These are phyloP conservation scores for Calendula officinalis DNA, from an alignment of 129 eudicot species.

Conservation along the genomic window DNA sequence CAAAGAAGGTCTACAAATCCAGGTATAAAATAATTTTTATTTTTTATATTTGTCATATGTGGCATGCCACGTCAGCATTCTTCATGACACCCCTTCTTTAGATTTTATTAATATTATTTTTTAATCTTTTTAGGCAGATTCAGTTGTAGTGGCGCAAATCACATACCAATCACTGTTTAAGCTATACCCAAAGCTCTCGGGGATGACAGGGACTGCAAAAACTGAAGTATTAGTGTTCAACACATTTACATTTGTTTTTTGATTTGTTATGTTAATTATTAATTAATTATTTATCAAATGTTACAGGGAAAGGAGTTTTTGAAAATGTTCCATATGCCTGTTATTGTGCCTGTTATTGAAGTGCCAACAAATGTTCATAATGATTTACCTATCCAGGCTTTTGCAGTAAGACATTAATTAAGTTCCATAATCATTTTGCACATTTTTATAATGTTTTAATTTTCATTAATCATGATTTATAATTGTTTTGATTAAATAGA, in stretches of 20 bases:
- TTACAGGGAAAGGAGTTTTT: constrained; percentile 90
- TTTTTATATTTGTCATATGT: constrained; percentile 3
- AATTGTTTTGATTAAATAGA: constrained; percentile 41
- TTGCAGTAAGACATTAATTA: constrained; percentile 83
- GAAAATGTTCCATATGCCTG: constrained; percentile 94
- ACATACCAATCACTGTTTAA: constrained; percentile 94
- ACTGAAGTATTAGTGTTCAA: too few species aligned
- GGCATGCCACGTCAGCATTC: neutral
- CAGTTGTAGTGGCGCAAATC: constrained; percentile 93
- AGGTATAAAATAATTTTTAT: constrained; percentile 51
- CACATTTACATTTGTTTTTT: too few species aligned
- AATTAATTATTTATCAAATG: constrained; percentile 4
- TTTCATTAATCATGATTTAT: constrained; percentile 13
- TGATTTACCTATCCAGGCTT: constrained; percentile 91
- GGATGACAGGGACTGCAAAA: constrained; percentile 99
- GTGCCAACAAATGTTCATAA: constrained; percentile 92
- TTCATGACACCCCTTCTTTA: too few species aligned
- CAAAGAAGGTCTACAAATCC: constrained; percentile 86
- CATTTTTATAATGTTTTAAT: neutral
- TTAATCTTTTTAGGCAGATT: constrained; percentile 67
- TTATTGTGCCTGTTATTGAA: too few species aligned
- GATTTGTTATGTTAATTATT: too few species aligned
- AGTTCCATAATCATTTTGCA: neutral
- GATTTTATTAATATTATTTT: constrained; percentile 1
- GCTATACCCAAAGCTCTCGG: constrained; percentile 96